Conservation (phyloP, 2,329 filamentous ascomycete species). For the Ophiostoma sp. region DNA sequence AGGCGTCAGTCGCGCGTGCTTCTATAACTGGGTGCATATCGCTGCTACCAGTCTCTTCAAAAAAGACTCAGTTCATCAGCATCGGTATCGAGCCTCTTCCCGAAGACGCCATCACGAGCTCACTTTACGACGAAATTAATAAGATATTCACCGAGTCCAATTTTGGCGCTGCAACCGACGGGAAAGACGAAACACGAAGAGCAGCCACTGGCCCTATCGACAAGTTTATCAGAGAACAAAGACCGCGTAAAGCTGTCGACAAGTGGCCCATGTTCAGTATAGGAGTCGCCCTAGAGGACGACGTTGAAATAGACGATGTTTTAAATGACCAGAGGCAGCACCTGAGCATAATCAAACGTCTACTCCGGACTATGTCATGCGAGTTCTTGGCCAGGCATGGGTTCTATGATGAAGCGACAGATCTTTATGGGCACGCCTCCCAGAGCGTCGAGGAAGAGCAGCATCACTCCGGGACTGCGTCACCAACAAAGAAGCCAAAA, state of each 20-base stretch:
- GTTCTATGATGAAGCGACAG: constrained; percentile 51
- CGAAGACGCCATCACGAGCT: constrained; percentile 49
- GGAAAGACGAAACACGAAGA: constrained; percentile 25
- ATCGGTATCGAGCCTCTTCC: constrained; percentile 64
- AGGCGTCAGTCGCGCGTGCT: constrained; percentile 57
- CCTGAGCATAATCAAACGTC: constrained; percentile 53
- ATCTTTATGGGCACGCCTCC: background rate
- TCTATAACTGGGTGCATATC: constrained; percentile 67
- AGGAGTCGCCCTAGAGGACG: constrained; percentile 47
- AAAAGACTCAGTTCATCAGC: constrained; percentile 72
- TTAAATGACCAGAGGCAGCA: constrained; percentile 44
- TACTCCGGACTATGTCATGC: constrained; percentile 62
- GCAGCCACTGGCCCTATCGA: constrained; percentile 26
- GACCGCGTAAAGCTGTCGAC: constrained; percentile 61
- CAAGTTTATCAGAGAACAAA: constrained; percentile 35
- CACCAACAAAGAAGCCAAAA: background rate
- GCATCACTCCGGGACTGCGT: background rate
- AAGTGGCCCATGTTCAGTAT: constrained; percentile 86
- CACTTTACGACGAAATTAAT: constrained; percentile 75
- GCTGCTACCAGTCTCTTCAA: constrained; percentile 62
- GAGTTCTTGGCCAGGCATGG: constrained; percentile 71
- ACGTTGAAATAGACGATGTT: constrained; percentile 36
- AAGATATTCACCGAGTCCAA: constrained; percentile 66
- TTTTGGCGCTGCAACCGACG: constrained; percentile 53
- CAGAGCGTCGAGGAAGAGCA: background rate